phyloP scores from a whole-genome alignment of 768 basidiomycete genomes.

The Agrocybe chaxingu region DNA sequence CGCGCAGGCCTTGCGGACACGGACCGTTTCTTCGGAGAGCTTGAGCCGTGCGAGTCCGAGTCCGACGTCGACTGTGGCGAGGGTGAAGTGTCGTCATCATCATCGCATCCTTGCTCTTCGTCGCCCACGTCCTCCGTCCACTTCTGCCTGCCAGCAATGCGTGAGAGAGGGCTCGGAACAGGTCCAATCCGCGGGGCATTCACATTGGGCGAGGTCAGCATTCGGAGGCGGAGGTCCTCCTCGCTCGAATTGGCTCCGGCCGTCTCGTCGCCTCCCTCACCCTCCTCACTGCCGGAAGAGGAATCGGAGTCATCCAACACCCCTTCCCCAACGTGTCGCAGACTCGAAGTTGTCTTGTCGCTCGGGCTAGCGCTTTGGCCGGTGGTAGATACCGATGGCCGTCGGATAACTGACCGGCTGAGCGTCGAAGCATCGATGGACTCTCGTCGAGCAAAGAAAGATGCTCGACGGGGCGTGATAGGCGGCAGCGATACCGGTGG shows the following conservation, averaged over 20 bases:
- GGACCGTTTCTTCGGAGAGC: conserved; percentile 24
- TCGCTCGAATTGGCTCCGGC: conserved; percentile 30
- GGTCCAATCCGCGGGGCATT: conserved; percentile 26
- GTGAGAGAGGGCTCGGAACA: conserved; percentile 67
- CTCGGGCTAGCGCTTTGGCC: conserved; percentile 36
- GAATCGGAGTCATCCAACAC: conserved; percentile 79
- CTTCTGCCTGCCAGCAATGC: conserved; percentile 47
- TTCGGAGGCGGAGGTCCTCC: conserved; percentile 26
- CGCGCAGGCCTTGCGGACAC: conserved; percentile 27
- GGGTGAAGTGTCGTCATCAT: conserved; percentile 53
- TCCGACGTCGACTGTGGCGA: conserved; percentile 71
- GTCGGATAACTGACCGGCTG: conserved; percentile 37
- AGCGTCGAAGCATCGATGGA: conserved; percentile 30
- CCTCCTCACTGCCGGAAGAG: conserved; percentile 34
- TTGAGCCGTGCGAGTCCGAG: conserved; percentile 48
- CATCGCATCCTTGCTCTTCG: conserved; percentile 27
- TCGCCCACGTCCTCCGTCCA: conserved; percentile 53
- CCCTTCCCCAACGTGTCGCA: conserved; percentile 72
- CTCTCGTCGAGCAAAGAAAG: conserved; percentile 37
- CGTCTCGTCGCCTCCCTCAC: conserved; percentile 22
- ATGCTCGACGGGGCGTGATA: conserved; percentile 36
- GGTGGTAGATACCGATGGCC: conserved; percentile 39
- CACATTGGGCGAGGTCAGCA: conserved; percentile 33
- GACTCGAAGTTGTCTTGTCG: conserved; percentile 36
- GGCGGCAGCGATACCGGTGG: conserved; percentile 40